Base-by-base conservation (phyloP, 306 rosid genomes). In the Chamaecrista fasciculata region DNA sequence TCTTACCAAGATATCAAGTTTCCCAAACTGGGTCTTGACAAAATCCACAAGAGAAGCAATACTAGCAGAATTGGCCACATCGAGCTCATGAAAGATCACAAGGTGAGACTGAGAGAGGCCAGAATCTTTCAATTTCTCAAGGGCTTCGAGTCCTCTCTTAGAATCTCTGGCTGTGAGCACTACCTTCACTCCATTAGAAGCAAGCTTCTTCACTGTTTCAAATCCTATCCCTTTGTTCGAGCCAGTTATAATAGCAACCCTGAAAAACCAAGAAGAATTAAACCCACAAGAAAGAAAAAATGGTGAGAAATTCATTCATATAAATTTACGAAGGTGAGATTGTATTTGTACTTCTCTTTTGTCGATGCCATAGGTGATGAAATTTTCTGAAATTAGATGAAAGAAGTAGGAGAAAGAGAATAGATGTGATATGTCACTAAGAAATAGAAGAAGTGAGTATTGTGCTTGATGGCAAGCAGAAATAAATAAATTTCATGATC, bases 211-310 rank as follows among this genome's bases (percentile, higher is more conserved):
- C 15, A 61, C 78, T n/a, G 59, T 72, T 39, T 67, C 82, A 6
- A 78, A 67, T 33, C 82, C 77, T 25, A 65, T 71, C 37, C 81
- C 81, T 65, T 77, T 77, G 69, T 77, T 77, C 39, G 77, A 8
- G 4, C 78, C 78, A 3, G 78, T 78, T 25, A 72, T 78, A 40
- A 78, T 70, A n/a, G 61, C 82, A 67, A 66, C 72, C 47, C 82
- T 78, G 21, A 53, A 75, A 76, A n/a, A n/a, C 23, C 51, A 16
- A 20, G 1, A n/a, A 46, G 21, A n/a, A 46, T 46, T 46, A 8
- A 8, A 5, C 9, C 23, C n/a, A n/a, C n/a, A n/a, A n/a, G n/a
- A n/a, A n/a, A n/a, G n/a, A n/a, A n/a, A n/a, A 46, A 11, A 59
- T 25, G 63, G 29, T 50, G 50, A 50, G n/a, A 11, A 10, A 19